These are phyloP conservation scores for Lipomyces kockii DNA, from an alignment of 805 yeast genomes.

Conservation along the genomic window DNA sequence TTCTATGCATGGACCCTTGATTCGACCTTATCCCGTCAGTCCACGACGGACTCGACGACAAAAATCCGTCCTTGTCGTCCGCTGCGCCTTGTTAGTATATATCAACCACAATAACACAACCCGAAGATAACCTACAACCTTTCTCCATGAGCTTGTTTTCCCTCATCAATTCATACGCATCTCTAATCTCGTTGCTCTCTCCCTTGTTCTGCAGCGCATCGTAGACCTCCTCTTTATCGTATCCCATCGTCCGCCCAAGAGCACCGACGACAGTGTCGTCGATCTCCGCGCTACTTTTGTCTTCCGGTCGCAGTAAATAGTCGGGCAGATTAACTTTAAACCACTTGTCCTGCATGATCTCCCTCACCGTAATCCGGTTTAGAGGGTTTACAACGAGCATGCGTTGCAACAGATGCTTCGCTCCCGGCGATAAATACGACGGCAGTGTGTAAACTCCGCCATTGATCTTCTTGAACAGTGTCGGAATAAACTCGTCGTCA, in stretches of 20 bases:
- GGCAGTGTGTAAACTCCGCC: slow-evolving; percentile 91
- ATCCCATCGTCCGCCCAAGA: slow-evolving; percentile 83
- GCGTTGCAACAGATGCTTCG: slow-evolving; percentile 76
- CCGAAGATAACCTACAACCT: slow-evolving; percentile 48
- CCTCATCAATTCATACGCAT: slow-evolving; percentile 80
- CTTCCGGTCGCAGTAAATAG: slow-evolving; percentile 69
- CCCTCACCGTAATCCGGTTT: slow-evolving; percentile 89
- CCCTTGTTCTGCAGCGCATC: slow-evolving; percentile 63
- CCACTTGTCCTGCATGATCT: slow-evolving; percentile 94
- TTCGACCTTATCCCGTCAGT: slow-evolving; percentile 29
- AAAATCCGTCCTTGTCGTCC: slow-evolving; percentile 55
- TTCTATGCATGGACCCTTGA: slow-evolving; percentile 32
- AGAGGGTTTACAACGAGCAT: slow-evolving; percentile 96
- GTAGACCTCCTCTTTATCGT: slow-evolving; percentile 78
- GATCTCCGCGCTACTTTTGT: slow-evolving; percentile 50
- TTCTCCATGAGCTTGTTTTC: slow-evolving; percentile 75
- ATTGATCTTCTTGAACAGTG: slow-evolving; percentile 86
- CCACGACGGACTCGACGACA: slow-evolving; percentile 62
- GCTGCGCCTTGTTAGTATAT: slow-evolving; percentile 4
- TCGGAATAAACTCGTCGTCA: slow-evolving; percentile 95
- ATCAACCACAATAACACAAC: not conserved
- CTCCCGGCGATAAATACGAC: slow-evolving; percentile 81
- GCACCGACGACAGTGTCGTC: slow-evolving; percentile 79
- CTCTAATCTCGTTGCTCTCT: slow-evolving; percentile 71
- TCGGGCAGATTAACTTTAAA: slow-evolving; percentile 80